A percentile compares a stretch with the other conserved stretches of the same genome.
Conservation (phyloP, 2,329 filamentous ascomycete genomes). For the Curvularia sp. region DNA sequence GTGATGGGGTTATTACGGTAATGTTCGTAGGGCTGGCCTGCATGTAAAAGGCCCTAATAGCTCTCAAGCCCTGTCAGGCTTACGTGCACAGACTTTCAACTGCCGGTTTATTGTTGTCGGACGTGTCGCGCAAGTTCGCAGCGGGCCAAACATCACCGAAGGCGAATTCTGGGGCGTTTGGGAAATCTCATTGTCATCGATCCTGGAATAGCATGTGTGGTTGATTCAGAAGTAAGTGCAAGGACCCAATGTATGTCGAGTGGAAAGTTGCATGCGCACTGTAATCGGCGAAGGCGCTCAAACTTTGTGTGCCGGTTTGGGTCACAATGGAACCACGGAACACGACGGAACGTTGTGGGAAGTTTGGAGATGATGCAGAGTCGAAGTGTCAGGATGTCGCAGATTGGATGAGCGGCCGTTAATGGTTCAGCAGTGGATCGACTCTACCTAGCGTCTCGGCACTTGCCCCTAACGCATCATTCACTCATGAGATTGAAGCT, state of each 20-base stretch:
- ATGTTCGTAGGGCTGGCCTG: background rate
- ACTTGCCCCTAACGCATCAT: background rate
- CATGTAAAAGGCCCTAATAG: slow-evolving; percentile 4
- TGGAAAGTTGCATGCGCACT: background rate
- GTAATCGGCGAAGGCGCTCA: background rate
- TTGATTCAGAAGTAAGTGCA: background rate
- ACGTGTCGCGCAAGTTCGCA: background rate
- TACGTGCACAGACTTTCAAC: background rate
- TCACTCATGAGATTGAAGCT: background rate
- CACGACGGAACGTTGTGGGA: background rate
- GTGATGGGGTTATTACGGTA: background rate
- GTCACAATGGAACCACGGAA: background rate
- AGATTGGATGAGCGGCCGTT: background rate
- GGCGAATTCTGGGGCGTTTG: background rate
- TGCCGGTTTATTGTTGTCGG: background rate
- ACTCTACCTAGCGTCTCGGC: slow-evolving; percentile 4
- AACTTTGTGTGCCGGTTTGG: background rate
- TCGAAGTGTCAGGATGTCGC: background rate
- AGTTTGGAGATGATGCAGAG: background rate
- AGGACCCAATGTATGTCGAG: background rate
- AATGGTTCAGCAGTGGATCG: background rate
- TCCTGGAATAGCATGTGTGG: background rate
- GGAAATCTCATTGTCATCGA: background rate
- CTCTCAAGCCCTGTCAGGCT: background rate
- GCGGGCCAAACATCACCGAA: background rate